Base-by-base conservation (phyloP, 2,329 filamentous ascomycete species). In the Xenosphaeropsis pyriputrescens region DNA sequence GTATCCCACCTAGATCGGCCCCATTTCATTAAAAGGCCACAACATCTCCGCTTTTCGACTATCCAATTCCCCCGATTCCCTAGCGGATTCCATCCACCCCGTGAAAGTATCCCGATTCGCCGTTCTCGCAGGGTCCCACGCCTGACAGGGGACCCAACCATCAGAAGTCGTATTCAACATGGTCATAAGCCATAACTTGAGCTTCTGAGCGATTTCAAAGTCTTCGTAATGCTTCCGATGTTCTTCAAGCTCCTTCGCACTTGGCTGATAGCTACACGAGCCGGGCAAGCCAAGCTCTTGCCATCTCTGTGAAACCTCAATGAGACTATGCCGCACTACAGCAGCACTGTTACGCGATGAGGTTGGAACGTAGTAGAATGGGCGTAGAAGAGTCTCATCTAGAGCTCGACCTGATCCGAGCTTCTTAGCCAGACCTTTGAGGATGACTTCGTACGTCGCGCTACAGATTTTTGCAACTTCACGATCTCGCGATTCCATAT, bases 341-440 rank as follows among this genome's bases (percentile, higher is more conserved):
- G 57, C 51, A 14, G 52, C 52, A 6, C 60, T 54, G 45, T 63
- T 55, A 40, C 56, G 57, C 58, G 57, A 65, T 6, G 58, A 60
- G 38, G 52, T 53, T 41, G 57, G 52, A 44, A 52, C 57, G 46
- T 61, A 64, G 19, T 48, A 51, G 42, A 63, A 61, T 22, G 55
- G 58, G 22, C 56, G 49, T 37, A 62, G 50, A 5, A 59, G 48
- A 19, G 47, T 47, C 33, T 61, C 48, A 26, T 63, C 49, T 40
- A 59, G 54, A 26, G 48, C 52, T 41, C 54, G 52, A 15, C 56
- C 46, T 4, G 34, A 36, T 14, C 47, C 41, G 16, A 62, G 45
- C 33, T 49, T 58, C 14, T 52, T 54, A 13, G 45, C 43, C 2
- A 52, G 43, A 36, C 51, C 53, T 43, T 53, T 51, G 32, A 50